Evolutionary conservation across 1,139 yeast genomes (phyloP).

Genomic region (Candida dubliniensis): DNA sequence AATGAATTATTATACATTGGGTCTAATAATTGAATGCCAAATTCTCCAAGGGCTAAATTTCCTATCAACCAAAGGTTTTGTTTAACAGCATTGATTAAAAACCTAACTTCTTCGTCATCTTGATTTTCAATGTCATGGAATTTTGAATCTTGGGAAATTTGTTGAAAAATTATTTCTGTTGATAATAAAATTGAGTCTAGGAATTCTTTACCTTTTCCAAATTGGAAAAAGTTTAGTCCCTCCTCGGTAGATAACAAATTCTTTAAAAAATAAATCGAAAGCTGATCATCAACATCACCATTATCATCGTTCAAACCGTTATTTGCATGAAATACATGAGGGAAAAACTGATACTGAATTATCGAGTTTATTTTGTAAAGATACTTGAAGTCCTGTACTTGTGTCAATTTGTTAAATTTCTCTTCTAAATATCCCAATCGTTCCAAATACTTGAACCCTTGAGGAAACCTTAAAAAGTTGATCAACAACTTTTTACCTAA

Average conservation of each 20-base stretch:
- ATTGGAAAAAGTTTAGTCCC: conserved; percentile 53
- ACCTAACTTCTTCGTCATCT: conserved; percentile 7
- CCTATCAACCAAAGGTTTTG: conserved; percentile 90
- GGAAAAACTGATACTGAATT: conserved; percentile 26
- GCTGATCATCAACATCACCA: conserved; percentile 6
- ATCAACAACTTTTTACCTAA: conserved; percentile 30
- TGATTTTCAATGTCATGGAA: conserved; percentile 16
- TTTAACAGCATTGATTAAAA: conserved; percentile 38
- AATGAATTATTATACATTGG: conserved; percentile 45
- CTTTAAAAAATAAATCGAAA: conserved; percentile 78
- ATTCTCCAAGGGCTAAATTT: conserved; percentile 66
- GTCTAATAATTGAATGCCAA: conserved; percentile 69
- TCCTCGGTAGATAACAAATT: conserved; percentile 79
- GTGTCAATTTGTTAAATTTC: conserved; percentile 33
- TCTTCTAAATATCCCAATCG: conserved; percentile 33
- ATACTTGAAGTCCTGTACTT: conserved; percentile 21
- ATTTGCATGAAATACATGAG: conserved; percentile 17
- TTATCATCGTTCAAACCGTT: background rate
- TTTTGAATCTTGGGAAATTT: conserved; percentile 18
- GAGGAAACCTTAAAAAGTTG: conserved; percentile 29
- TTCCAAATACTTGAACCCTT: conserved; percentile 39
- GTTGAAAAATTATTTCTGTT: conserved; percentile 20
- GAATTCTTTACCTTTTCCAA: conserved; percentile 24
- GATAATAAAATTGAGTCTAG: conserved; percentile 27
- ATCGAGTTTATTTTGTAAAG: conserved; percentile 24